Percentiles rank a stretch among this genome's conserved stretches.
phyloP scores from a whole-genome alignment of 2,329 filamentous ascomycete species.

The Eutypa lata region DNA sequence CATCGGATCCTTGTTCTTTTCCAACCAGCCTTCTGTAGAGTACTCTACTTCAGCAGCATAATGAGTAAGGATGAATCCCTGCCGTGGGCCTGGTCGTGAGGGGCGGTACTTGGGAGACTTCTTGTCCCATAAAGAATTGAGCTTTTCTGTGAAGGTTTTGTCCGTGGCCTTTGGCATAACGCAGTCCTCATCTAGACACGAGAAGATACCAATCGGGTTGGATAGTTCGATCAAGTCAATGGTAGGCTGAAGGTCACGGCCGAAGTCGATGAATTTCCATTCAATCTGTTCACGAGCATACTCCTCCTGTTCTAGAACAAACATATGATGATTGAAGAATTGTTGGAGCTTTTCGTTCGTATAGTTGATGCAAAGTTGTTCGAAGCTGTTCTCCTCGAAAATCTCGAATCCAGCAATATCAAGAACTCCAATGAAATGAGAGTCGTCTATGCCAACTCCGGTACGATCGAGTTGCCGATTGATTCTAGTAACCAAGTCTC shows the following conservation, averaged over 20 bases:
- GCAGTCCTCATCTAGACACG: constrained; percentile 93
- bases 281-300: constrained; percentile 97
- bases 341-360: constrained; percentile 99
- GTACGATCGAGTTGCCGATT: constrained; percentile 89
- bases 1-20: constrained; percentile 98
- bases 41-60: constrained; percentile 99
- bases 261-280: constrained; percentile 99
- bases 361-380: constrained; percentile 99
- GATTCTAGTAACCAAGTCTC: constrained; percentile 86
- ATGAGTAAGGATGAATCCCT: constrained; percentile 94
- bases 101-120: constrained; percentile 92
- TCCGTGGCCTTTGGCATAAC: constrained; percentile 99
- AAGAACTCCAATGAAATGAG: constrained; percentile 93
- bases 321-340: constrained; percentile 99
- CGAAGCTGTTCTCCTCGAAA: constrained; percentile 97
- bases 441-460: constrained; percentile 79
- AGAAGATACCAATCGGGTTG: constrained; percentile 98
- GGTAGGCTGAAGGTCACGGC: constrained; percentile 91
- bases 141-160: constrained; percentile 93
- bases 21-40: constrained; percentile 88
- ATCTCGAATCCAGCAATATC: constrained; percentile 99
- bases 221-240: constrained; percentile 95
- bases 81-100: constrained; percentile 67
- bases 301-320: constrained; percentile 96
- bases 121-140: constrained; percentile 95